phyloP scores from a whole-genome alignment of 441 rosid genomes.

The Corymbia citriodora region DNA sequence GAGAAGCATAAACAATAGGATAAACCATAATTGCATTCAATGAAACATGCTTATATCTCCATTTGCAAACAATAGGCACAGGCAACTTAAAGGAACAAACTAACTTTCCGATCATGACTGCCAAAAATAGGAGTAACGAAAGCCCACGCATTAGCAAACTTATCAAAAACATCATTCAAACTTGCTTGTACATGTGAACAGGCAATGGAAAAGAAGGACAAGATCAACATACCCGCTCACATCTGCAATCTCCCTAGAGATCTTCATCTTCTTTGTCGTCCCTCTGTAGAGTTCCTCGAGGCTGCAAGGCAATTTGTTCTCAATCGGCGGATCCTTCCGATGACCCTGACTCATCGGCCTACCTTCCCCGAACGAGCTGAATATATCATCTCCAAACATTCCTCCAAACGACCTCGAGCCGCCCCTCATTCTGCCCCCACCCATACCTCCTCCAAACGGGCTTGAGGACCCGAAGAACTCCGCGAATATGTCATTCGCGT shows the following conservation, averaged over 20 bases:
- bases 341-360: slow-evolving; percentile 8
- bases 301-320: slow-evolving; percentile 1
- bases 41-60: neutral
- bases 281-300: slow-evolving; percentile 10
- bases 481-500: slow-evolving; percentile 65
- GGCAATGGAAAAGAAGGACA: neutral
- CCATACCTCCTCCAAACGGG: slow-evolving; percentile 65
- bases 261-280: slow-evolving; percentile 7
- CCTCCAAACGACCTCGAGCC: neutral
- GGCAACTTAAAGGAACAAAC: neutral
- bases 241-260: slow-evolving; percentile 5
- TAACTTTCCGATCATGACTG: neutral
- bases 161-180: neutral
- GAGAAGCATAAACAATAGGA: neutral
- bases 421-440: slow-evolving; percentile 21
- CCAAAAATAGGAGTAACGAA: neutral
- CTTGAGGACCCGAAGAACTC: slow-evolving; percentile 65
- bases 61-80: neutral
- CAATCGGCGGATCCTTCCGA: neutral
- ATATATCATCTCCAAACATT: slow-evolving; percentile 5
- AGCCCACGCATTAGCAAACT: neutral
- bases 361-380: neutral
- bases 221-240: slow-evolving; percentile 6
- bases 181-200: neutral
- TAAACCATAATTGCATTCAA: neutral